These are phyloP conservation scores for Lolium rigidum DNA, from an alignment of 176 grass and related monocot genomes.

Conservation along the genomic window DNA sequence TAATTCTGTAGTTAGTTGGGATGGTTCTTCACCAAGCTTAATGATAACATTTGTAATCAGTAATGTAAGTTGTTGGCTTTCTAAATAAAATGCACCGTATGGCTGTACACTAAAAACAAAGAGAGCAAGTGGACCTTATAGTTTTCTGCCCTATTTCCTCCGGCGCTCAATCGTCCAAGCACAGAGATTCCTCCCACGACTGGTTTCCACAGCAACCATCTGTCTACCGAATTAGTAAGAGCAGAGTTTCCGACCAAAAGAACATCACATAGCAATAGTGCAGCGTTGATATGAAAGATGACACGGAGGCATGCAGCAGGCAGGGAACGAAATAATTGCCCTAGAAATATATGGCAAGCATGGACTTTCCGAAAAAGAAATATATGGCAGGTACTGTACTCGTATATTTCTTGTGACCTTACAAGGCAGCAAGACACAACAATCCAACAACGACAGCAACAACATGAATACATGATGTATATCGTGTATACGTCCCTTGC, in stretches of 20 bases:
- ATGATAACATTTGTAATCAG: too few relatives aligned
- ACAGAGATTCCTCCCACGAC: slow-evolving; percentile 6
- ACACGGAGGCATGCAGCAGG: background rate
- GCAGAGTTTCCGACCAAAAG: slow-evolving; percentile 28
- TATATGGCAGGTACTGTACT: background rate
- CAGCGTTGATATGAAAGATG: background rate
- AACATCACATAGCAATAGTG: slow-evolving; percentile 9
- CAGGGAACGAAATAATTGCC: background rate
- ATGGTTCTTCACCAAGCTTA: too few relatives aligned
- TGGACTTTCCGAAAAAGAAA: too few relatives aligned
- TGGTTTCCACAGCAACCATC: slow-evolving; percentile 23
- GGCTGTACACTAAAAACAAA: too few relatives aligned
- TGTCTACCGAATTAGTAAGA: background rate
- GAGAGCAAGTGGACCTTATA: background rate
- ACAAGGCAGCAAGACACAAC: background rate
- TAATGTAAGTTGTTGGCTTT: too few relatives aligned
- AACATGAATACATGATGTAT: slow-evolving; percentile 9
- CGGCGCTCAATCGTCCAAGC: background rate
- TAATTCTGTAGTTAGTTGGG: too few relatives aligned
- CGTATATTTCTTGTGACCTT: slow-evolving; percentile 29
- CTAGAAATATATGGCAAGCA: background rate
- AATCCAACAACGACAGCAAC: slow-evolving; percentile 25
- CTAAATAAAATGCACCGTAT: too few relatives aligned
- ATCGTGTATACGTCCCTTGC: slow-evolving; percentile 28
- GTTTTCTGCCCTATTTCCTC: background rate